phyloP scores from a whole-genome alignment of 2,329 filamentous ascomycete species.

The Penicillium sp. region DNA sequence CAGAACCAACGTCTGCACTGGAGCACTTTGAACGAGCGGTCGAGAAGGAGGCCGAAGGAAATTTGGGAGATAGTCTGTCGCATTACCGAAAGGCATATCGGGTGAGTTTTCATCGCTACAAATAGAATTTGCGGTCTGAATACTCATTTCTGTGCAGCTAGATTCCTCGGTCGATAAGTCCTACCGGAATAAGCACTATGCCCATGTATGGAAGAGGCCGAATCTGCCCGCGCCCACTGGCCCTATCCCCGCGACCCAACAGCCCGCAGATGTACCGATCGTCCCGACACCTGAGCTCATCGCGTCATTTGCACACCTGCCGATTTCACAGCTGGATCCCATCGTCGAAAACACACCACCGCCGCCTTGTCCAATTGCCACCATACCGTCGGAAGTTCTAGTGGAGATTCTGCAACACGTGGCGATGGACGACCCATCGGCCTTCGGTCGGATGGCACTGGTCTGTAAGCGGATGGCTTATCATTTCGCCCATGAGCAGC shows the following conservation, averaged over 20 bases:
- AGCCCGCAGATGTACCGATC: constrained; percentile 52
- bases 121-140: not conserved
- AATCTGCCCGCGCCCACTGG: constrained; percentile 48
- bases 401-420: constrained; percentile 74
- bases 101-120: constrained; percentile 45
- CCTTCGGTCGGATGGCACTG: constrained; percentile 70
- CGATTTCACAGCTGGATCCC: constrained; percentile 66
- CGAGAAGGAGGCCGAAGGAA: constrained; percentile 80
- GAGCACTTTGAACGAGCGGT: constrained; percentile 93
- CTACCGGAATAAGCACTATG: constrained; percentile 91
- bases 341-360: constrained; percentile 67
- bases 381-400: constrained; percentile 79
- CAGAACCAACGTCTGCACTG: constrained; percentile 70
- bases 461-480: constrained; percentile 88
- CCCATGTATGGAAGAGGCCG: constrained; percentile 56
- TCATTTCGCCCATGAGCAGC: constrained; percentile 77
- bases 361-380: constrained; percentile 76
- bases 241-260: constrained; percentile 55
- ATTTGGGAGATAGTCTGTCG: constrained; percentile 80
- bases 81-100: constrained; percentile 89
- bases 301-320: constrained; percentile 66
- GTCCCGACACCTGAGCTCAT: constrained; percentile 67
- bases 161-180: constrained; percentile 78
- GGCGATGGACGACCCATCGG: constrained; percentile 70
- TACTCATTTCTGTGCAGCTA: constrained; percentile 54